Percentiles rank a stretch among this genome's conserved stretches.
Conservation (phyloP, 441 rosid genomes). For the Codiaeum variegatum region DNA sequence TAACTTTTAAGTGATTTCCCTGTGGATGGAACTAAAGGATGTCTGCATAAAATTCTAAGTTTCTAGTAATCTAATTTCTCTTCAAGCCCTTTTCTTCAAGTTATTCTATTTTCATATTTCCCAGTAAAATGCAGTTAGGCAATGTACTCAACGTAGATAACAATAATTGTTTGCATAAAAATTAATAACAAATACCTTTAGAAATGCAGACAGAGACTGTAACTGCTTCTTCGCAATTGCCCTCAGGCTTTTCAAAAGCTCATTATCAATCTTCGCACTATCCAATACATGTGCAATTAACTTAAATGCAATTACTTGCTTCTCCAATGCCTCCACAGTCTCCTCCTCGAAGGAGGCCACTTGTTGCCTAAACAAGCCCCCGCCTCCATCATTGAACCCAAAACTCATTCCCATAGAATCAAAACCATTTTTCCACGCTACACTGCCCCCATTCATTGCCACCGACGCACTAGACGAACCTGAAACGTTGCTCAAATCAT, state of each 20-base stretch:
- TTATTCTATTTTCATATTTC: background rate
- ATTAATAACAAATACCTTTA: slow-evolving; percentile 53
- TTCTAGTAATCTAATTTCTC: background rate
- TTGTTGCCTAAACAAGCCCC: slow-evolving; percentile 51
- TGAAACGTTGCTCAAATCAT: slow-evolving; percentile 46
- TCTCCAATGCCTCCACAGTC: slow-evolving; percentile 79
- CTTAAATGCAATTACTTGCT: slow-evolving; percentile 80
- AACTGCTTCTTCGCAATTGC: slow-evolving; percentile 78
- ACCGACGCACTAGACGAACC: slow-evolving; percentile 34
- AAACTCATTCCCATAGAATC: slow-evolving; percentile 41
- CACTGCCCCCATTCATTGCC: slow-evolving; percentile 51
- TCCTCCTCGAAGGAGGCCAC: slow-evolving; percentile 82
- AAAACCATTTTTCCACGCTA: slow-evolving; percentile 55
- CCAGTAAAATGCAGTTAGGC: background rate
- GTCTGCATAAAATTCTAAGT: background rate
- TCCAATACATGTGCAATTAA: slow-evolving; percentile 70
- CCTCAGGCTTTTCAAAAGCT: slow-evolving; percentile 73
- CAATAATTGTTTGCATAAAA: background rate
- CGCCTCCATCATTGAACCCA: slow-evolving; percentile 50
- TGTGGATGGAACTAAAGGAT: background rate
- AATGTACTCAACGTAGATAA: background rate
- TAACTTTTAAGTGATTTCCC: background rate
- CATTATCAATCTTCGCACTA: slow-evolving; percentile 58
- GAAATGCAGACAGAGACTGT: slow-evolving; percentile 77
- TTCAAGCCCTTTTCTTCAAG: background rate